Base-by-base conservation (phyloP, 352 stramenopile species). In the Pythium scleroteichum region DNA sequence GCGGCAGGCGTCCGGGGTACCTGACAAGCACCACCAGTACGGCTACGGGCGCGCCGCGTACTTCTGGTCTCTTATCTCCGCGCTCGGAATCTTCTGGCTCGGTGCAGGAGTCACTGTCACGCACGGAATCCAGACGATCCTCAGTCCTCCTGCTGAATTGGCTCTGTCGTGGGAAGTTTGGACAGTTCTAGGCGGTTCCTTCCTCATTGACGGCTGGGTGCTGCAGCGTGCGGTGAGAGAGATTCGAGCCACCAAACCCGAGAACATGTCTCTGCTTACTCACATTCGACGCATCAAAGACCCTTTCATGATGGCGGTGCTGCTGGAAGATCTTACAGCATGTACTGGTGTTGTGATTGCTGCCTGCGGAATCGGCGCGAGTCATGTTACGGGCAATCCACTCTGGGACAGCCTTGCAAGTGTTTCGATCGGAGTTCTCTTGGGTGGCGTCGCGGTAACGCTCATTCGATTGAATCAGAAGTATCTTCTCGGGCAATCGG, bases 21-120 rank as follows among this genome's bases (percentile, higher is more conserved):
- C 96, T 0, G 97, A 99, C 68, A 94, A 94, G 62, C 84, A 87
- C 35, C 96, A 99, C 73, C 97, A 98, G 58, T 99, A 99, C 71
- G 97, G 96, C 44, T 99, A 99, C 73, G 97, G 96, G 29, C 97
- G 97, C 59, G 92, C 87, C 8, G 90, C 98, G 46, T 99, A 99
- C 83, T 99, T 99, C 74, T 99, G 97, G 97, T 97, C 94, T 61
- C 82, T 99, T 22, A 97, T 99, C 20, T 98, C 88, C 9, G 97
- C 97, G 44, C 74, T 99, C n/a, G 96, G 96, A 12, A 99, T 98
- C 32, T 99, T 99, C 58, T 99, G 97, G 84, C 75, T 98, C 29
- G 97, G 97, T 29, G 95, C 95, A 12, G 97, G 96, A 44, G 90
- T 99, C 19, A 98, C 90, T 35, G 90, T 99, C 71, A 95, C 90